These are phyloP conservation scores for Kalaharituber pfeilii DNA, from an alignment of 2,329 filamentous ascomycete species.

Conservation along the genomic window DNA sequence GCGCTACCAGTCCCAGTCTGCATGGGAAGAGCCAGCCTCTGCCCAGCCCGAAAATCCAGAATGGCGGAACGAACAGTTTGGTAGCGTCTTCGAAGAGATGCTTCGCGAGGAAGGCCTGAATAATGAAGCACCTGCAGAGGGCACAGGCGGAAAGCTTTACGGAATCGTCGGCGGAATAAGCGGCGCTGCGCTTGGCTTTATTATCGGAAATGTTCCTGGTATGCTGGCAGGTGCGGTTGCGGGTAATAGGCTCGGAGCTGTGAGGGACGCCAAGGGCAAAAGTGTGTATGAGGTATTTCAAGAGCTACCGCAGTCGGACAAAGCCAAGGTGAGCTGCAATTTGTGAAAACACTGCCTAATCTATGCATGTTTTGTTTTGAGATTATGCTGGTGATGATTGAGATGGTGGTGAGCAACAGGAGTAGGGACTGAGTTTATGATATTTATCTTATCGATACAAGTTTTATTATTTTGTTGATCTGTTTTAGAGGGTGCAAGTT, in stretches of 20 bases:
- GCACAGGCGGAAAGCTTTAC: constrained; percentile 51
- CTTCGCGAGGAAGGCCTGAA: constrained; percentile 70
- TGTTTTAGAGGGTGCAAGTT: too few species aligned
- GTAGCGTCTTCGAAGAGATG: constrained; percentile 80
- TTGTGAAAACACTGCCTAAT: too few species aligned
- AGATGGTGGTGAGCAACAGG: too few species aligned
- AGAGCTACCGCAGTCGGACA: constrained; percentile 68
- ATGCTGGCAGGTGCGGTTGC: constrained; percentile 79
- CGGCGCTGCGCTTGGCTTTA: constrained; percentile 83
- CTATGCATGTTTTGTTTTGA: too few species aligned
- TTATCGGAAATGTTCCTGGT: constrained; percentile 80
- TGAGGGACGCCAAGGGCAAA: constrained; percentile 82
- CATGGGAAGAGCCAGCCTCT: constrained; percentile 28
- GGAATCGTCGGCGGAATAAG: constrained; percentile 65
- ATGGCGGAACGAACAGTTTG: constrained; percentile 59
- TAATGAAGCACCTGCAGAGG: constrained; percentile 42
- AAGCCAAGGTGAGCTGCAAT: constrained; percentile 42
- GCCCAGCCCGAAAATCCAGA: constrained; percentile 32
- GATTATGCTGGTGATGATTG: too few species aligned
- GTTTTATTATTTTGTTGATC: too few species aligned
- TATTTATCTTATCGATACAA: too few species aligned
- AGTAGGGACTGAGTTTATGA: too few species aligned
- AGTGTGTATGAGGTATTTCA: constrained; percentile 82
- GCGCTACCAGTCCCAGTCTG: constrained; percentile 55
- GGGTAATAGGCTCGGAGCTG: constrained; percentile 75